phyloP scores from a whole-genome alignment of 2,329 filamentous ascomycete genomes.

The Colletotrichum zoysiae region DNA sequence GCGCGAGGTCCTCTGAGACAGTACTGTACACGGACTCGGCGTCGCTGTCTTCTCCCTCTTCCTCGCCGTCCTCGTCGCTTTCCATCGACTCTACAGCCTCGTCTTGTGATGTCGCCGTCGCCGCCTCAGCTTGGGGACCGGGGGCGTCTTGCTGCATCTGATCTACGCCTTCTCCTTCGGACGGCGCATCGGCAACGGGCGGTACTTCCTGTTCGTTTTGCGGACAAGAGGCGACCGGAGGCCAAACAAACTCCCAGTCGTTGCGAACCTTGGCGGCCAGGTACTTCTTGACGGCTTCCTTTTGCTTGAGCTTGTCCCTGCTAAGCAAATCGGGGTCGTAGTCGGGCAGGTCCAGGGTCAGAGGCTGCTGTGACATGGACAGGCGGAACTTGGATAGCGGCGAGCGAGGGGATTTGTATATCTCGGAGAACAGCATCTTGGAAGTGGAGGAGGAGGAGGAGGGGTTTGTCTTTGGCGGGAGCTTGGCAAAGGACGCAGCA shows the following conservation, averaged over 20 bases:
- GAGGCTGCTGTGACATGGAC: constrained; percentile 42
- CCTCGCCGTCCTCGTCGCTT: constrained; percentile 51
- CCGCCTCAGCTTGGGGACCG: constrained; percentile 24
- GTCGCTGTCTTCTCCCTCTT: constrained; percentile 56
- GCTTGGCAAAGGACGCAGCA: constrained; percentile 27
- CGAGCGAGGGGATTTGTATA: constrained; percentile 68
- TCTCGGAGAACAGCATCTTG: constrained; percentile 70
- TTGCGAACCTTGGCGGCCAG: constrained; percentile 66
- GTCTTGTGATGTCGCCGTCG: constrained; percentile 11
- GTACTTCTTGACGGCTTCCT: constrained; percentile 71
- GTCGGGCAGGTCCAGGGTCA: constrained; percentile 54
- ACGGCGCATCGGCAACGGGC: constrained; percentile 22
- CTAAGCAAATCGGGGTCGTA: constrained; percentile 72
- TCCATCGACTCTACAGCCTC: constrained; percentile 32
- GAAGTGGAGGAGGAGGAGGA: constrained; percentile 42
- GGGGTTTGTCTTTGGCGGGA: constrained; percentile 27
- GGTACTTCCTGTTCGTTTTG: constrained; percentile 16
- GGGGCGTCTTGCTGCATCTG: constrained; percentile 18
- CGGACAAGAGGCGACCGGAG: constrained; percentile 47
- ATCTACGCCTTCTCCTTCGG: constrained; percentile 8
- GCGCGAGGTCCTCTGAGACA: constrained; percentile 66
- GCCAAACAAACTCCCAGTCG: constrained; percentile 73
- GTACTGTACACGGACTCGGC: constrained; percentile 67
- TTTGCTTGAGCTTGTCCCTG: constrained; percentile 72
- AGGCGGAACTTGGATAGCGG: constrained; percentile 66